Percentiles rank a stretch among this genome's conserved stretches.
phyloP scores from a whole-genome alignment of 208 protist species.

The Leishmania amazonensis region DNA sequence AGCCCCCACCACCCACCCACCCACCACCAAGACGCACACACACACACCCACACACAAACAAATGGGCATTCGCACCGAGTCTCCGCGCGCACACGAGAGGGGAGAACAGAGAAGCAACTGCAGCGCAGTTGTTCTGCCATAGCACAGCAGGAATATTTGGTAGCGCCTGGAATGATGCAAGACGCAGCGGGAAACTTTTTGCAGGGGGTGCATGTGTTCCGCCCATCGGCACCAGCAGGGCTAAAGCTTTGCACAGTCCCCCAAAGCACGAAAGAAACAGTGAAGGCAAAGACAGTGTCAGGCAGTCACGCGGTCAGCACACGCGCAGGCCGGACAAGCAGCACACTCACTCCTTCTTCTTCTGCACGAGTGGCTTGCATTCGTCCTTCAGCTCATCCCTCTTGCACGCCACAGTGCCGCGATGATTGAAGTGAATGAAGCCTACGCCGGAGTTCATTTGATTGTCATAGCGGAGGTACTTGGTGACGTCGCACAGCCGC shows the following conservation, averaged over 20 bases:
- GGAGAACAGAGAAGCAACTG: neutral
- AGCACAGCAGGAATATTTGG: neutral
- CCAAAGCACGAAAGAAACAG: neutral
- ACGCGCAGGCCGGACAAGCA: neutral
- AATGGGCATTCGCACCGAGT: neutral
- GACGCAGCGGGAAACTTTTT: neutral
- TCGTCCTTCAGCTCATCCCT: constrained; percentile 30
- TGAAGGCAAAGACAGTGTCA: neutral
- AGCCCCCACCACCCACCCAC: neutral
- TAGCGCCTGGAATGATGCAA: neutral
- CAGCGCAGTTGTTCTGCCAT: neutral
- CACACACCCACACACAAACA: neutral
- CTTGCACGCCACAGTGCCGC: constrained; percentile 47
- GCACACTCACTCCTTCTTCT: constrained; percentile 44
- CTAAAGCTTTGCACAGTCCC: neutral
- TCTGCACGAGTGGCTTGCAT: constrained; percentile 40
- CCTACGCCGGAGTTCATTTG: constrained; percentile 63
- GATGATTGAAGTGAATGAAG: constrained; percentile 91
- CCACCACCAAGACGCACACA: neutral
- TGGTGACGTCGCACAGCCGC: constrained; percentile 64
- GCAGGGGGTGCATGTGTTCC: too few species aligned
- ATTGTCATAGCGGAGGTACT: constrained; percentile 65
- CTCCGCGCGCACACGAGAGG: too few species aligned
- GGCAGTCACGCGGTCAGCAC: neutral
- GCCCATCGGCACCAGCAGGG: neutral